phyloP scores from a whole-genome alignment of 768 basidiomycete genomes.

The Atractiella rhizophila region DNA sequence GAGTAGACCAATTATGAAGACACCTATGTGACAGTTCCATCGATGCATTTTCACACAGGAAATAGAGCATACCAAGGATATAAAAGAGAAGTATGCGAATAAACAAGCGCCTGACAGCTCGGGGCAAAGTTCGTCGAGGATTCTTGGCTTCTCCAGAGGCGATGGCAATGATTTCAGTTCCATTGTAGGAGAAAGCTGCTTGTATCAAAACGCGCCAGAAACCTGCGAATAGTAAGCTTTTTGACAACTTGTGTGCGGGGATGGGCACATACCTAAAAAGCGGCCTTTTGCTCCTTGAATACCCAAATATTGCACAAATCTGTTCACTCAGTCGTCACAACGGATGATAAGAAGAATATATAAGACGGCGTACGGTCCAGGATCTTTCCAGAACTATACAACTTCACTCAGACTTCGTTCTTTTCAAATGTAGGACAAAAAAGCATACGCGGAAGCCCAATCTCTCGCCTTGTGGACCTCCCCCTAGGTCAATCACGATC shows the following conservation, averaged over 20 bases:
- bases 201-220: not conserved
- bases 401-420: too few species aligned
- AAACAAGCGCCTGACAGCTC: slow-evolving; percentile 44
- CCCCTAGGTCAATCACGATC: slow-evolving; percentile 30
- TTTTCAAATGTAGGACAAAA: too few species aligned
- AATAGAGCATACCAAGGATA: slow-evolving; percentile 38
- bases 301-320: slow-evolving; percentile 5
- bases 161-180: slow-evolving; percentile 29
- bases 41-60: not conserved
- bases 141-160: slow-evolving; percentile 23
- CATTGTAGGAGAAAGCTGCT: slow-evolving; percentile 26
- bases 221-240: too few species aligned
- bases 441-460: slow-evolving; percentile 2
- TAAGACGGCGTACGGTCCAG: too few species aligned
- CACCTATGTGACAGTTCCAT: not conserved
- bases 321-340: too few species aligned
- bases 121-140: slow-evolving; percentile 25
- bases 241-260: too few species aligned
- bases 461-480: not conserved
- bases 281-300: slow-evolving; percentile 18
- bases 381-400: too few species aligned
- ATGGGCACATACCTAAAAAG: too few species aligned
- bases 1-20: slow-evolving; percentile 2
- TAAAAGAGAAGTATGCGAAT: slow-evolving; percentile 63
- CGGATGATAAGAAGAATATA: too few species aligned